A percentile compares a stretch with the other conserved stretches of the same genome.
Conservation (phyloP, 306 rosid species). For the Cucurbita argyrosperma region DNA sequence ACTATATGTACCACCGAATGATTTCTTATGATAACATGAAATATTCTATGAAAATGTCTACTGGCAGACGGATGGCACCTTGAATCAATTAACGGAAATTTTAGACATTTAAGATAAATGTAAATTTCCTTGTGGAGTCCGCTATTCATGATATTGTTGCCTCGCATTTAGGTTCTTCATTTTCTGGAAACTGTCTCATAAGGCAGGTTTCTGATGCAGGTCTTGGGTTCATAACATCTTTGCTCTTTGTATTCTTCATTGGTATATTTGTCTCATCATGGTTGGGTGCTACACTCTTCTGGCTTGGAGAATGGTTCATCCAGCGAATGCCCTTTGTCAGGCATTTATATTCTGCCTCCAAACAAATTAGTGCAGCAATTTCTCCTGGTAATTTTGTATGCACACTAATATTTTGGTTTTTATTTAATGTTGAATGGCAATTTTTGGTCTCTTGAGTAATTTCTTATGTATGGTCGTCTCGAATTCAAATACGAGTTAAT, state of each 20-base stretch:
- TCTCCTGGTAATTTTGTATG: constrained; percentile 51
- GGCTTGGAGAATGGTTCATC: constrained; percentile 83
- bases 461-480: not conserved
- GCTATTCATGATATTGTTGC: not conserved
- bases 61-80: not conserved
- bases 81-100: not conserved
- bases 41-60: not conserved
- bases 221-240: constrained; percentile 72
- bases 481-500: not conserved
- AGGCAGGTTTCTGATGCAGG: constrained; percentile 50
- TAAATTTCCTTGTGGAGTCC: not conserved
- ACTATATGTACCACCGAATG: not conserved
- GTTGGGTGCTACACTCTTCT: constrained; percentile 80
- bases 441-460: not conserved
- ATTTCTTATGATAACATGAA: not conserved
- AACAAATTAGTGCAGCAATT: constrained; percentile 81
- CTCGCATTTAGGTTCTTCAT: not conserved
- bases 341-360: constrained; percentile 83
- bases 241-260: constrained; percentile 67
- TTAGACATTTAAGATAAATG: not conserved
- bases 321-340: constrained; percentile 84
- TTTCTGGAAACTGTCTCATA: constrained; percentile 4
- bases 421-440: constrained; percentile 1
- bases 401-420: constrained; percentile 3
- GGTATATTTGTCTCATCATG: constrained; percentile 84